These are phyloP conservation scores for Potentilla sterilis DNA, from an alignment of 306 rosid genomes.

Conservation along the genomic window DNA sequence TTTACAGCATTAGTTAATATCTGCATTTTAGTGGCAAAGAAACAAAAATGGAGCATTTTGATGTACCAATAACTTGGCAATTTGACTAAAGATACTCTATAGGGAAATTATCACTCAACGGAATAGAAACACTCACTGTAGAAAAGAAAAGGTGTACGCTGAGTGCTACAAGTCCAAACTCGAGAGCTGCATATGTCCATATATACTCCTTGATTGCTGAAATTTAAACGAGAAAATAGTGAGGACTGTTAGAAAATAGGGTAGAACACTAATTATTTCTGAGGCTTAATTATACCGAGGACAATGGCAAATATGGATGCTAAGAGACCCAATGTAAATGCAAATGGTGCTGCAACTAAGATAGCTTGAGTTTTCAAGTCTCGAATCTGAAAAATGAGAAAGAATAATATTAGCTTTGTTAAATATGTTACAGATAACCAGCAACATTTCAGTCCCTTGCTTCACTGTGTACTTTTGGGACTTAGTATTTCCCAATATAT, in stretches of 20 bases:
- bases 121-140: slow-evolving; percentile 46
- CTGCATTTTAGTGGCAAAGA: too few relatives aligned
- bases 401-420: slow-evolving; percentile 9
- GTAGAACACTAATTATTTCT: not conserved
- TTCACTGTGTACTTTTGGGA: not conserved
- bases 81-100: not conserved
- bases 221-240: slow-evolving; percentile 20
- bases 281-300: slow-evolving; percentile 54
- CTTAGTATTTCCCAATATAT: not conserved
- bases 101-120: not conserved
- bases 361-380: slow-evolving; percentile 85
- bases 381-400: slow-evolving; percentile 53
- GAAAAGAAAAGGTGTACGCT: slow-evolving; percentile 68
- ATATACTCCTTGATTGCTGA: slow-evolving; percentile 92
- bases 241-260: slow-evolving; percentile 6
- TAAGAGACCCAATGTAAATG: slow-evolving; percentile 77
- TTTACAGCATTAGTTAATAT: slow-evolving; percentile 11
- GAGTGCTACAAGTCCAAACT: slow-evolving; percentile 88
- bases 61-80: not conserved
- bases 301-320: slow-evolving; percentile 76
- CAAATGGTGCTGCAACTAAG: slow-evolving; percentile 77
- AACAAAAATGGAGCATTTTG: too few relatives aligned
- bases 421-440: too few relatives aligned
- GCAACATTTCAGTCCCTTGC: not conserved
- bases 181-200: slow-evolving; percentile 98